Percentiles rank a stretch among this genome's conserved stretches.
phyloP scores from a whole-genome alignment of 2,329 filamentous ascomycete genomes.

The Diplodia intermedia region DNA sequence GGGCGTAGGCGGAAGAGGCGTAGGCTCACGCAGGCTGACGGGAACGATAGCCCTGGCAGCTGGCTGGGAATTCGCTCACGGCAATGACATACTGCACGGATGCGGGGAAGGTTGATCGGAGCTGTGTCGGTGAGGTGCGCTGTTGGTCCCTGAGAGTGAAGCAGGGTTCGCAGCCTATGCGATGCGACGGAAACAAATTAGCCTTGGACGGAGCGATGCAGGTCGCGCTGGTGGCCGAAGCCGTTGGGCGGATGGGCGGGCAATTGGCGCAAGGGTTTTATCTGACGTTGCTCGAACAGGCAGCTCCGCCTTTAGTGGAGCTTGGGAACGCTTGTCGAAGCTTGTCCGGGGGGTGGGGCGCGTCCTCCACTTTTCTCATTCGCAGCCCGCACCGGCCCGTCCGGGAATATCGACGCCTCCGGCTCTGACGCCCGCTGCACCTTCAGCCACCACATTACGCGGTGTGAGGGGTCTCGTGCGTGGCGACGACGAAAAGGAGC shows the following conservation, averaged over 20 bases:
- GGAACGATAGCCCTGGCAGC: not conserved
- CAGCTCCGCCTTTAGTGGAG: conserved; percentile 14
- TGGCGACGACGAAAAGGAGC: not conserved
- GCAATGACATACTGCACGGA: not conserved
- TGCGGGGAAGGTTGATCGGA: not conserved
- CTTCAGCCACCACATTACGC: not conserved
- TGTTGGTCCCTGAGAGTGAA: not conserved
- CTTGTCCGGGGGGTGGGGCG: conserved; percentile 15
- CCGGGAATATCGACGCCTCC: not conserved
- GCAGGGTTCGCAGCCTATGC: not conserved
- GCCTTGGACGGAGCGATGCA: not conserved
- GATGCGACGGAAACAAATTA: not conserved
- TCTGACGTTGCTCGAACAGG: conserved; percentile 8
- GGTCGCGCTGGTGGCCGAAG: not conserved
- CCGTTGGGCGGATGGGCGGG: not conserved
- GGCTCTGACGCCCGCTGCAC: not conserved
- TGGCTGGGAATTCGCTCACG: not conserved
- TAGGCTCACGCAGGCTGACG: not conserved
- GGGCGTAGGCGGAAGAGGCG: not conserved
- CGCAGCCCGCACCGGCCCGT: conserved; percentile 8
- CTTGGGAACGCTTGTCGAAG: conserved; percentile 24
- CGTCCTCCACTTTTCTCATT: not conserved
- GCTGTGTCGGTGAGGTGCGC: too few relatives aligned
- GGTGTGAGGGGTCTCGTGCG: not conserved
- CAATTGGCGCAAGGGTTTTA: not conserved